Base-by-base conservation (phyloP, 257 asterid genomes). In the Jacaranda mimosifolia region DNA sequence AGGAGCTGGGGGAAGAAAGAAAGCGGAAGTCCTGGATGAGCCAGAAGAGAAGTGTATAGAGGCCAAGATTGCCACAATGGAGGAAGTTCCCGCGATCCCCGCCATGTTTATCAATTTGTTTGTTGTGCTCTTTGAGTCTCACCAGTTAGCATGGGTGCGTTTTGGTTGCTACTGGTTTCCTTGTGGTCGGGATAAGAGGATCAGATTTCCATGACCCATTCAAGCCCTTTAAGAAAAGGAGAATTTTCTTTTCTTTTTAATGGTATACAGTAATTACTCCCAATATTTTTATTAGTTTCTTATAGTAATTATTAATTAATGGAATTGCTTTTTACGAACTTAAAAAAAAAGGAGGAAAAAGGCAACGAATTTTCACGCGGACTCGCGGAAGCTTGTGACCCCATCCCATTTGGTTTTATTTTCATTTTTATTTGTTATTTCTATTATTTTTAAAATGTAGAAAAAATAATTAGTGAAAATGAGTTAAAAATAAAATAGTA, bases 161-260 rank as follows among this genome's bases (percentile, higher is more conserved):
- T 40, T 7, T 7, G 19, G 60, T 53, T 59, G 64, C 74, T 64
- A 68, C 68, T 81, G 82, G 75, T 64, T 36, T 69, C 63, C 45
- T 7, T 69, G 45, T 75, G 83, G 76, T 69, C 43, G 10, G 88
- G 96, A 88, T 91, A 87, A 92, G 97, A 89, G 65, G 96, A 90
- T 89, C 76, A 86, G 94, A 89, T 87, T 85, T 86, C 72, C 82
- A 40, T 53, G 80, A 69, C 80, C 81, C 72, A 68, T 55, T 49
- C 39, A 13, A 17, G 14, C 7, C 55, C 32, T 32, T 69, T 14
- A 0, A 46, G 62, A 14, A 74, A 72, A 13, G 2, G 15, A 59
- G 51, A 14, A 60, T 60, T 14, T 10, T 13, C 4, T 3, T 7
- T n/a, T 60, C 11, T 7, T 26, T 26, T 4, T 42, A 5, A 21